These are phyloP conservation scores for Rhodomyrtus psidioides DNA, from an alignment of 441 rosid species.

Conservation along the genomic window DNA sequence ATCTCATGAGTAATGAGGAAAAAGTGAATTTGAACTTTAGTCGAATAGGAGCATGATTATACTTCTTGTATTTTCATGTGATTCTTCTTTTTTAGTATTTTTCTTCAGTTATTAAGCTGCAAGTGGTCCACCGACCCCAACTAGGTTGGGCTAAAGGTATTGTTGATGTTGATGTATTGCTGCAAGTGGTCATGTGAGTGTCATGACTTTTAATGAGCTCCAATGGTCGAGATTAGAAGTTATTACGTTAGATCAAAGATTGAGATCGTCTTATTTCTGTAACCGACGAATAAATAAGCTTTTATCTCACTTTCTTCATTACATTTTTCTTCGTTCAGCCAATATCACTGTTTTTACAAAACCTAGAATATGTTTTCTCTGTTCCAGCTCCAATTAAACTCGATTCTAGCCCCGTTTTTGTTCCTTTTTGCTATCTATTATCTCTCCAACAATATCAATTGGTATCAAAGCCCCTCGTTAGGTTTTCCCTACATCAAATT, in stretches of 20 bases:
- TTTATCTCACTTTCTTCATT: background rate
- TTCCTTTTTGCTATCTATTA: background rate
- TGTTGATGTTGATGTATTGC: background rate
- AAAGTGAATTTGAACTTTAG: background rate
- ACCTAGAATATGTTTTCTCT: background rate
- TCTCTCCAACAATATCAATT: background rate
- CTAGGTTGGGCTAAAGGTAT: no score
- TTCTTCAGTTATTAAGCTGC: background rate
- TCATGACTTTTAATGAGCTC: background rate
- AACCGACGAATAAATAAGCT: background rate
- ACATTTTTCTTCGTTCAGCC: background rate
- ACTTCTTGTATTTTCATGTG: background rate
- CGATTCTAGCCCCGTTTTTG: background rate
- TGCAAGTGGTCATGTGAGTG: no score
- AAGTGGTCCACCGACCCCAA: background rate
- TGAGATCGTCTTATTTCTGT: background rate
- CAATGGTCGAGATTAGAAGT: background rate
- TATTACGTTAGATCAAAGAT: background rate
- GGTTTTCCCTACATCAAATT: background rate
- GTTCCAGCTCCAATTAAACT: background rate
- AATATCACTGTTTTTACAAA: background rate
- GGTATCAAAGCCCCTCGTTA: background rate
- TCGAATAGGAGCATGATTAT: background rate
- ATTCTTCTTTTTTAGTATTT: background rate
- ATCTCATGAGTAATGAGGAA: background rate